Conservation (phyloP, 805 yeast genomes). For the Candida ulmi region DNA sequence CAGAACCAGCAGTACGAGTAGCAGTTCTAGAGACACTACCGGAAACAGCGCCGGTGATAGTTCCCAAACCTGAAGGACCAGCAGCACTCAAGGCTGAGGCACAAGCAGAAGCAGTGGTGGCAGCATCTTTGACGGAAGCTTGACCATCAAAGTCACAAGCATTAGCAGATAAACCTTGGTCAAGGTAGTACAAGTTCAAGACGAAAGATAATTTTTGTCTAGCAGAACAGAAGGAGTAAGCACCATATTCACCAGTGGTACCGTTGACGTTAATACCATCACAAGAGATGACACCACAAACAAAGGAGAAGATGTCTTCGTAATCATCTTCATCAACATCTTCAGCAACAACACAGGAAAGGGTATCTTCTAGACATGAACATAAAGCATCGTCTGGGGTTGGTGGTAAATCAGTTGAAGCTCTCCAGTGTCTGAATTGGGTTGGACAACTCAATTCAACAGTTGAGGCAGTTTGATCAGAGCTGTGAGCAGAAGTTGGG, state of each 20-base stretch:
- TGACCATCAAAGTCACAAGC: slow-evolving; percentile 72
- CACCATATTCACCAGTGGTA: slow-evolving; percentile 62
- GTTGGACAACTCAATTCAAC: slow-evolving; percentile 61
- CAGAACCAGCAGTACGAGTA: slow-evolving; percentile 6
- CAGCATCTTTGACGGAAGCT: slow-evolving; percentile 44
- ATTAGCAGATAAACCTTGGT: slow-evolving; percentile 32
- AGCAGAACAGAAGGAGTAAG: slow-evolving; percentile 64
- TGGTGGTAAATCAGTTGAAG: slow-evolving; percentile 68
- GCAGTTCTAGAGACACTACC: background rate
- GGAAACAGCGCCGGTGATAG: slow-evolving; percentile 33
- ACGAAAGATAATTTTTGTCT: slow-evolving; percentile 62
- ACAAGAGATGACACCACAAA: slow-evolving; percentile 57
- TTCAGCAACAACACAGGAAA: slow-evolving; percentile 54
- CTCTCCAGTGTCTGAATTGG: slow-evolving; percentile 51
- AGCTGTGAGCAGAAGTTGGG: slow-evolving; percentile 44
- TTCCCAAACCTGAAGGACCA: slow-evolving; percentile 65
- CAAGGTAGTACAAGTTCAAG: slow-evolving; percentile 57
- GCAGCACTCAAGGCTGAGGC: slow-evolving; percentile 54
- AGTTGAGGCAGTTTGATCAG: slow-evolving; percentile 33
- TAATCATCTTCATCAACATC: slow-evolving; percentile 53
- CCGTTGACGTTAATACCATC: slow-evolving; percentile 59
- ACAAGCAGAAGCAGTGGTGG: slow-evolving; percentile 50
- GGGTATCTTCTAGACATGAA: slow-evolving; percentile 53
- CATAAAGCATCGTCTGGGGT: slow-evolving; percentile 64
- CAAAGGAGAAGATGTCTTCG: slow-evolving; percentile 47